Percentiles rank a stretch among this genome's conserved stretches.
These are phyloP conservation scores for Pythium dissimile DNA, from an alignment of 352 stramenopile species.

Conservation along the genomic window DNA sequence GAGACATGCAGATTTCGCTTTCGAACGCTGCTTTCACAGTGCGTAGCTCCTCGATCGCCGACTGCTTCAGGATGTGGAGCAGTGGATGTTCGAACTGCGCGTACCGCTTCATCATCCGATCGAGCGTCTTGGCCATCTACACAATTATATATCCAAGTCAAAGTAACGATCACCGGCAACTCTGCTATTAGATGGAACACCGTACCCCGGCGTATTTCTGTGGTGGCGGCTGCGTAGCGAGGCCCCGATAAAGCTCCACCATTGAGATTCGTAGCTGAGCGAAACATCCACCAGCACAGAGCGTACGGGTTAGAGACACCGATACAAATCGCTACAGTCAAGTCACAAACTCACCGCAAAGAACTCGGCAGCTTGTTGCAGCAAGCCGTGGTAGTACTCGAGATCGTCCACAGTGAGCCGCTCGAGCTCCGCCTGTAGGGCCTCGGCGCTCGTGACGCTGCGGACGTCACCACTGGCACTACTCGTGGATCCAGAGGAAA, in stretches of 20 bases:
- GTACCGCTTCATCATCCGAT: slow-evolving; percentile 50
- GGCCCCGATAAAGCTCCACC: slow-evolving; percentile 62
- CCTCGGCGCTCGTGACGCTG: slow-evolving; percentile 13
- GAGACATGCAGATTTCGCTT: slow-evolving; percentile 57
- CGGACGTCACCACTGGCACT: not conserved
- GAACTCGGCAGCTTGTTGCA: slow-evolving; percentile 72
- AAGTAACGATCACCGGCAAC: not conserved
- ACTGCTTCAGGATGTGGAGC: slow-evolving; percentile 63
- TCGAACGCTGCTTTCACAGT: slow-evolving; percentile 64
- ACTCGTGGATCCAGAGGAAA: not conserved
- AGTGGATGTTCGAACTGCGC: slow-evolving; percentile 69
- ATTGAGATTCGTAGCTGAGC: slow-evolving; percentile 66
- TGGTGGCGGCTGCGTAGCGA: slow-evolving; percentile 44
- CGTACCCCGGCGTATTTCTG: slow-evolving; percentile 55
- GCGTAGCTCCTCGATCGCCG: slow-evolving; percentile 65
- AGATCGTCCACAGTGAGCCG: slow-evolving; percentile 43
- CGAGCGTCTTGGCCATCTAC: slow-evolving; percentile 37
- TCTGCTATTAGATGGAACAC: slow-evolving; percentile 3
- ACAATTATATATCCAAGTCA: slow-evolving; percentile 11
- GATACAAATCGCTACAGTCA: too few relatives aligned
- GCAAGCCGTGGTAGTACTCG: slow-evolving; percentile 69
- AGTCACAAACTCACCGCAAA: slow-evolving; percentile 49
- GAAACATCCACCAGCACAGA: too few relatives aligned
- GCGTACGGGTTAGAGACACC: too few relatives aligned
- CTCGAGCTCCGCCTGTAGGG: slow-evolving; percentile 18